Evolutionary conservation across 106 monocot genomes (phyloP), one percentile per base, ranked within the genome.

Genomic region (Allium fistulosum): DNA sequence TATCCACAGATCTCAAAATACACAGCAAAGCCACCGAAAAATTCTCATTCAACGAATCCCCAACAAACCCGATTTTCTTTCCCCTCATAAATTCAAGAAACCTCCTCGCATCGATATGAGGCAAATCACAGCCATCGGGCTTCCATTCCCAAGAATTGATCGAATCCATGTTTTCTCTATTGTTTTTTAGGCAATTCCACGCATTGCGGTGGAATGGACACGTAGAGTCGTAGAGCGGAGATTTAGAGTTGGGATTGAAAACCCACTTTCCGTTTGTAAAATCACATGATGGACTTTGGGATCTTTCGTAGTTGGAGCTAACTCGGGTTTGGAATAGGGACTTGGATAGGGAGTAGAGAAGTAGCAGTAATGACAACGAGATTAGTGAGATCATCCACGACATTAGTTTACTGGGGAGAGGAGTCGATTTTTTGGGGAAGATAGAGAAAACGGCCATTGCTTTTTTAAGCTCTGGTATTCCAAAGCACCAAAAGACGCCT

Each of bases 131-230:
- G 6, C 72, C 80, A 26, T 63, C 61, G 4, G 91, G 91, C 46
- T 75, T 26, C 95, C 96, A 97, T 1, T 59, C 68, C 83, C 78
- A 83, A 51, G 94, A 85, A 69, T 73, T 88, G 76, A 97, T 84
- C 27, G 49, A 55, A 2, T 60, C 86, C 82, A 92, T 81, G 60
- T 67, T 70, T n/a, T 80, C 68, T 61, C 92, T 65, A 13, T 72
- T 75, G 69, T 89, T 97, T 49, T 75, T 74, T 66, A 87, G 69
- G 78, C 96, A 97, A 77, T 97, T 97, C 96, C 96, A 97, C 26
- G 89, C 88, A 69, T 89, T 92, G 71, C 96, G 88, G 69, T 97
- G 96, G 81, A 97, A 97, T 9, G 84, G 84, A 68, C 96, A 97
- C 47, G 80, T 59, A 22, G 74, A 50, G 69, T 82, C 76, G 73